These are phyloP conservation scores for rapeseed (Brassica napus) DNA, from an alignment of 345 rosid species.

Conservation along the genomic window Da-Ae NC_063436.1:30231501-30232000, in stretches of 20 bases:
- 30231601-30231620: background rate
- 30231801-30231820: conserved; percentile 33
- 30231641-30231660: conserved; percentile 5
- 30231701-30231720: background rate
- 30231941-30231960: background rate
- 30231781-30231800: conserved; percentile 5
- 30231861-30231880: conserved; percentile 8
- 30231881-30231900: background rate
- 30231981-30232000: background rate
- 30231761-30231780: conserved; percentile 12
- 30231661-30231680: background rate
- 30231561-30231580: background rate
- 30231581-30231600: background rate
- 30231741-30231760: background rate
- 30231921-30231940: background rate
- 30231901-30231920: background rate
- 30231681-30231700: background rate
- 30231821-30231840: background rate
- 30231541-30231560: background rate
- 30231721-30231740: conserved; percentile 11
- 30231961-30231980: background rate
- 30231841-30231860: background rate
- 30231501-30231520: background rate
- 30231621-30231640: background rate
- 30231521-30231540: background rate